Percentiles rank a stretch among this genome's conserved stretches.
Conservation (phyloP, 352 stramenopile genomes). For the Phytophthora cactorum region DNA sequence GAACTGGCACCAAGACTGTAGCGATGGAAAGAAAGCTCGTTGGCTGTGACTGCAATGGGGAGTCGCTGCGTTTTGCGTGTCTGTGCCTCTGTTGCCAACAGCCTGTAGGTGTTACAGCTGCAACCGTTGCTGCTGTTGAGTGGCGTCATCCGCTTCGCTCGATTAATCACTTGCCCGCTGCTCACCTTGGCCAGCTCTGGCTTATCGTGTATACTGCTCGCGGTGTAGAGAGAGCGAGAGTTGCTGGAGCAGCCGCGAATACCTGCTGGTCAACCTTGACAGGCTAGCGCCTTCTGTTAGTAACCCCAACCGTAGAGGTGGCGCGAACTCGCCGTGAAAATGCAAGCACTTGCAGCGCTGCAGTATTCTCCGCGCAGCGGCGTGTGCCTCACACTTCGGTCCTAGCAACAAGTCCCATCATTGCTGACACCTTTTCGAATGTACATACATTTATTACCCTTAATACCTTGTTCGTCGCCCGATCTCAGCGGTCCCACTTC, state of each 20-base stretch:
- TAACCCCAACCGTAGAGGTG: conserved; percentile 17
- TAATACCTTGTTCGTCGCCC: conserved; percentile 3
- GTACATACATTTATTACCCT: not conserved
- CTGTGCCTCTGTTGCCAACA: not conserved
- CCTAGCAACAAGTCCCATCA: not conserved
- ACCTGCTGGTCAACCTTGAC: conserved; percentile 16
- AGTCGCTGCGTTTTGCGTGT: not conserved
- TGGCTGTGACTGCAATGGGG: conserved; percentile 6
- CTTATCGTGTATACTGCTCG: not conserved
- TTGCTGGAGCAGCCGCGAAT: conserved; percentile 16
- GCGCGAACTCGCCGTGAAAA: not conserved
- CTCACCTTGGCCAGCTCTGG: conserved; percentile 14
- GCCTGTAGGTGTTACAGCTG: not conserved
- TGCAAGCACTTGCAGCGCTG: not conserved
- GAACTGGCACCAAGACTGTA: conserved; percentile 5
- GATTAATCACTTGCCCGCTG: conserved; percentile 7
- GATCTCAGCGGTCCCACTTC: conserved; percentile 13
- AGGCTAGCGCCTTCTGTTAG: conserved; percentile 18
- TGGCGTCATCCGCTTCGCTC: not conserved
- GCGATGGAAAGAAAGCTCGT: conserved; percentile 9
- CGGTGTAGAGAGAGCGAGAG: conserved; percentile 26
- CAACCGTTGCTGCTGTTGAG: not conserved
- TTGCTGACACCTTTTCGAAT: not conserved
- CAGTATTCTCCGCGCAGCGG: not conserved
- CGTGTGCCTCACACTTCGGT: not conserved